Percentiles rank a stretch among this genome's conserved stretches.
phyloP scores from a whole-genome alignment of 495 filamentous ascomycete genomes.

The Penicillium goetzii region DNA sequence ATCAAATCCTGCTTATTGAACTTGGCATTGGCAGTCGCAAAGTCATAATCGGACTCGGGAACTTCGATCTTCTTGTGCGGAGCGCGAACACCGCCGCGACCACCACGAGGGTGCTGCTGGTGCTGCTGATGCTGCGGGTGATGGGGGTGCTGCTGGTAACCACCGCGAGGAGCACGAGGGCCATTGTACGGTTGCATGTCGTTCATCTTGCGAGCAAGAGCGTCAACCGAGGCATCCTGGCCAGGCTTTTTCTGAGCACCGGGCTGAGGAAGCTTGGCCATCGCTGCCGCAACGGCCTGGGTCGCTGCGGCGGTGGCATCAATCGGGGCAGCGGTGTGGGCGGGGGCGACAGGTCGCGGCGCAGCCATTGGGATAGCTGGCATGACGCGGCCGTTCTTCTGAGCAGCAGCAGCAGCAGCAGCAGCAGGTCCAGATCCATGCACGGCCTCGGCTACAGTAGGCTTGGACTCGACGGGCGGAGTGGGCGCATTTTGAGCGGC shows the following conservation, averaged over 20 bases:
- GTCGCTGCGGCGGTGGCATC: slow-evolving; percentile 83
- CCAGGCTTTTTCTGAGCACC: slow-evolving; percentile 48
- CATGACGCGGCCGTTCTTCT: slow-evolving; percentile 70
- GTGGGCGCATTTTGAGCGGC: slow-evolving; percentile 48
- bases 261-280: slow-evolving; percentile 74
- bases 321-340: slow-evolving; percentile 39
- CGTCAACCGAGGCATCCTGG: slow-evolving; percentile 64
- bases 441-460: slow-evolving; percentile 53
- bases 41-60: slow-evolving; percentile 89
- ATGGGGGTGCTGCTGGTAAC: slow-evolving; percentile 35
- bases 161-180: slow-evolving; percentile 54
- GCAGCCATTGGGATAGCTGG: slow-evolving; percentile 65
- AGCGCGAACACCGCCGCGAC: slow-evolving; percentile 60
- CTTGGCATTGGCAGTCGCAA: slow-evolving; percentile 88
- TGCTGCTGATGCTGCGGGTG: slow-evolving; percentile 18
- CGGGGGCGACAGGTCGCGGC: slow-evolving; percentile 48
- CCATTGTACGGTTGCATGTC: slow-evolving; percentile 77
- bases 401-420: slow-evolving; percentile 42
- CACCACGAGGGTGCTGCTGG: slow-evolving; percentile 45
- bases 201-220: slow-evolving; percentile 80
- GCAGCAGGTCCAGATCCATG: slow-evolving; percentile 54
- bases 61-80: slow-evolving; percentile 77
- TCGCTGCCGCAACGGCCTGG: slow-evolving; percentile 84
- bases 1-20: slow-evolving; percentile 97
- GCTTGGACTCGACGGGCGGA: slow-evolving; percentile 71